phyloP scores from a whole-genome alignment of 345 rosid genomes.

The Moricandia arvensis region DNA sequence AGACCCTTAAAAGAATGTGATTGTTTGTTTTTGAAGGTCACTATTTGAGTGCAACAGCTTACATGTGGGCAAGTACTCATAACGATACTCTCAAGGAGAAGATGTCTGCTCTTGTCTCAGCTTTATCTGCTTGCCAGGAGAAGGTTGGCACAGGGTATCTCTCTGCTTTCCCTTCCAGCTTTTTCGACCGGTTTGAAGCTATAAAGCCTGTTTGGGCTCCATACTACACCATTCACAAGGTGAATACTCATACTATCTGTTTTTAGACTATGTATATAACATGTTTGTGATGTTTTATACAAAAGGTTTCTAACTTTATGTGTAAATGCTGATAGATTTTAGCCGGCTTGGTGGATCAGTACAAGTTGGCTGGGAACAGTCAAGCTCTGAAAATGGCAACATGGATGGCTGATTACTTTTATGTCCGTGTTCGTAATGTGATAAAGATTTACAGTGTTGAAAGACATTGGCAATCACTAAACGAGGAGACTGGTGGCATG shows the following conservation, averaged over 20 bases:
- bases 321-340: slow-evolving; percentile 55
- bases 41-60: slow-evolving; percentile 88
- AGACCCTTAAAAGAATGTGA: neutral
- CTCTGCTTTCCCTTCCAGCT: slow-evolving; percentile 84
- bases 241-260: slow-evolving; percentile 9
- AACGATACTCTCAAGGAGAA: slow-evolving; percentile 57
- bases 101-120: slow-evolving; percentile 72
- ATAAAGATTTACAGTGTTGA: slow-evolving; percentile 52
- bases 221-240: slow-evolving; percentile 96
- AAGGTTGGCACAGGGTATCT: slow-evolving; percentile 81
- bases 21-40: slow-evolving; percentile 59
- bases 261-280: neutral
- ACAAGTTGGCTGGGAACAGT: slow-evolving; percentile 57
- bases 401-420: slow-evolving; percentile 89
- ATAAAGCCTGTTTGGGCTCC: slow-evolving; percentile 93
- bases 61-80: slow-evolving; percentile 96
- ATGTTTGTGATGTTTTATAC: neutral
- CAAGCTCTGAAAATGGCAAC: slow-evolving; percentile 70
- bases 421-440: slow-evolving; percentile 78
- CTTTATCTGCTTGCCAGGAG: slow-evolving; percentile 68
- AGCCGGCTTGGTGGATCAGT: slow-evolving; percentile 90
- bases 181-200: slow-evolving; percentile 82
- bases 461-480: slow-evolving; percentile 75
- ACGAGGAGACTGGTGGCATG: slow-evolving; percentile 98
- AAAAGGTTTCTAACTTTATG: slow-evolving; percentile 2